Evolutionary conservation across 1,284 basidiomycete genomes (phyloP).

Genomic region (Cryptococcus sp.): DNA sequence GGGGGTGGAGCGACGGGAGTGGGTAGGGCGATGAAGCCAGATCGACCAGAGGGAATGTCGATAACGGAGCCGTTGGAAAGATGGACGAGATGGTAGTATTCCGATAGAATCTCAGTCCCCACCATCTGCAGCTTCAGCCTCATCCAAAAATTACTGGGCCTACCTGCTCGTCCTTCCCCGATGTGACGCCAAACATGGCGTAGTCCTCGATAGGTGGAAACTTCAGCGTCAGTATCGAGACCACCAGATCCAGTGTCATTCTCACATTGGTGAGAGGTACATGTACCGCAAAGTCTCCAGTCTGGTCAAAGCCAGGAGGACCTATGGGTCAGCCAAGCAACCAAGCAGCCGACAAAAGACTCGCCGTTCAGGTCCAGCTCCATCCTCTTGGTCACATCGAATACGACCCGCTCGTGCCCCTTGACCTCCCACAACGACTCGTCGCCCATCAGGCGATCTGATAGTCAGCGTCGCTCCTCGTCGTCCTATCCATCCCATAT

Average conservation of each 20-base stretch:
- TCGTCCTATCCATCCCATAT: not conserved
- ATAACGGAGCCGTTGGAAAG: slow-evolving; percentile 15
- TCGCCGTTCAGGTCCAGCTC: not conserved
- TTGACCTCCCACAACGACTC: slow-evolving; percentile 16
- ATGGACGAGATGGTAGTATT: slow-evolving; percentile 20
- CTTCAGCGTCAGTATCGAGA: slow-evolving; percentile 5
- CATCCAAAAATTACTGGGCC: not conserved
- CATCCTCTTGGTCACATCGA: slow-evolving; percentile 11
- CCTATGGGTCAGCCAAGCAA: not conserved
- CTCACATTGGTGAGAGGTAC: slow-evolving; percentile 28
- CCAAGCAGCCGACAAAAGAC: not conserved
- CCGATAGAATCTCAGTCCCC: slow-evolving; percentile 16
- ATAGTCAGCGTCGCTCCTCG: not conserved
- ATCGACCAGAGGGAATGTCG: slow-evolving; percentile 19
- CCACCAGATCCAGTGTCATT: not conserved
- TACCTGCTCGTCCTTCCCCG: slow-evolving; percentile 10
- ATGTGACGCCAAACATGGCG: not conserved
- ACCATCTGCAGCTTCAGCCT: slow-evolving; percentile 10
- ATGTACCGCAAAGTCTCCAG: slow-evolving; percentile 17
- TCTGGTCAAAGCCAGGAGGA: slow-evolving; percentile 3
- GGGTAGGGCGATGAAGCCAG: slow-evolving; percentile 16
- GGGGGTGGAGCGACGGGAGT: not conserved
- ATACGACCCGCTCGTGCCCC: slow-evolving; percentile 16
- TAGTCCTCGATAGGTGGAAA: slow-evolving; percentile 14
- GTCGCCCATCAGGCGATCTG: slow-evolving; percentile 12